phyloP scores from a whole-genome alignment of 129 eudicot species.

The Helianthus annuus region DNA sequence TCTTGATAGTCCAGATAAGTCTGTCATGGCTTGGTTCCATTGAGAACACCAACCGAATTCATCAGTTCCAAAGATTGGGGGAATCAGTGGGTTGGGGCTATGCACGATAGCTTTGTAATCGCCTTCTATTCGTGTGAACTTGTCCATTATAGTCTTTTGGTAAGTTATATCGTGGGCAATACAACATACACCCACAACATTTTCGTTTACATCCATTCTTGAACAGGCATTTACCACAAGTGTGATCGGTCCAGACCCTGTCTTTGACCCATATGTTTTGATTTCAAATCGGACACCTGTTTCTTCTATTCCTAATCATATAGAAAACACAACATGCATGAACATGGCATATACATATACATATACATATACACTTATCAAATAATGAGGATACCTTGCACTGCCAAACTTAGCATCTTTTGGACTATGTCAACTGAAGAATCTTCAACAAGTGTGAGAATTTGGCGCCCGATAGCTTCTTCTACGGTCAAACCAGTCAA shows the following conservation, averaged over 20 bases:
- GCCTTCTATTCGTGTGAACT: slow-evolving; percentile 80
- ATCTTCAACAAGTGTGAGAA: slow-evolving; percentile 75
- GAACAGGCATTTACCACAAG: slow-evolving; percentile 84
- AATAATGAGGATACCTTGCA: slow-evolving; percentile 53
- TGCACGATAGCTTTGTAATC: slow-evolving; percentile 84
- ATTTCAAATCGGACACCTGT: slow-evolving; percentile 71
- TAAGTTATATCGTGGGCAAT: slow-evolving; percentile 83
- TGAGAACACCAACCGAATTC: slow-evolving; percentile 93
- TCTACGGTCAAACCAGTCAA: slow-evolving; percentile 76
- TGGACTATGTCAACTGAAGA: slow-evolving; percentile 57
- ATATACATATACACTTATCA: not conserved
- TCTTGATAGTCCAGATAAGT: slow-evolving; percentile 61
- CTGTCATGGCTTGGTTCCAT: slow-evolving; percentile 92
- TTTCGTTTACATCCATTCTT: slow-evolving; percentile 58
- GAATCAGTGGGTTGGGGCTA: slow-evolving; percentile 83
- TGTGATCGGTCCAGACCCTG: slow-evolving; percentile 62
- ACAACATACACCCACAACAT: slow-evolving; percentile 83
- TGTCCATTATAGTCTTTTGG: slow-evolving; percentile 80
- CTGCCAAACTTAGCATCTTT: slow-evolving; percentile 65
- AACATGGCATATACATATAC: not conserved
- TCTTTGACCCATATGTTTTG: slow-evolving; percentile 55
- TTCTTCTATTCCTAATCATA: slow-evolving; percentile 64
- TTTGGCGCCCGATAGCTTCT: slow-evolving; percentile 65
- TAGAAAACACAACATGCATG: not conserved
- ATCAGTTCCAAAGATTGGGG: slow-evolving; percentile 94